Evolutionary conservation across 2,329 filamentous ascomycete genomes (phyloP).

Genomic region (Paradendryphiella salina): DNA sequence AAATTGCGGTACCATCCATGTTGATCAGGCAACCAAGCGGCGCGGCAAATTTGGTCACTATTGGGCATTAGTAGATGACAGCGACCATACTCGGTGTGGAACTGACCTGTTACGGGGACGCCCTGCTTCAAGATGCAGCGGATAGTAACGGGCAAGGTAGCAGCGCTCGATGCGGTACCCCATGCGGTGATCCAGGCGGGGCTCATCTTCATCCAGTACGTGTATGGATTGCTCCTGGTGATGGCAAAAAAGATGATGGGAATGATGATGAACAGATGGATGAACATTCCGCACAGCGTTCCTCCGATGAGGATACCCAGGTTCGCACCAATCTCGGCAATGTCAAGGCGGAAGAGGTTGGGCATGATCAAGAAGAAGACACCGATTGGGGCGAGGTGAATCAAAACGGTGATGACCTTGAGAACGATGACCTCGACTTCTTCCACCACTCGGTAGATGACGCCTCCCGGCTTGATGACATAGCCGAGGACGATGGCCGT

Average conservation of each 20-base stretch:
- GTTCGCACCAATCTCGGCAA: conserved; percentile 54
- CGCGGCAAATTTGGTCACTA: conserved; percentile 52
- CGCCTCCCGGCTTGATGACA: conserved; percentile 49
- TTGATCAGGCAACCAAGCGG: conserved; percentile 54
- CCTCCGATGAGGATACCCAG: conserved; percentile 57
- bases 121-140: conserved; percentile 47
- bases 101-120: conserved; percentile 46
- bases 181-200: conserved; percentile 60
- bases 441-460: conserved; percentile 50
- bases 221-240: conserved; percentile 54
- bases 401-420: conserved; percentile 54
- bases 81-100: background rate
- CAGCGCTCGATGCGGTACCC: conserved; percentile 59
- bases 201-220: conserved; percentile 54
- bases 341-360: conserved; percentile 56
- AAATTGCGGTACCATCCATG: conserved; percentile 54
- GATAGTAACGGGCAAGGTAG: conserved; percentile 57
- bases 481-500: conserved; percentile 54
- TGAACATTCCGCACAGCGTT: conserved; percentile 52
- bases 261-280: conserved; percentile 54
- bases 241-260: conserved; percentile 43
- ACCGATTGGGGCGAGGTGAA: conserved; percentile 56
- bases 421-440: conserved; percentile 57
- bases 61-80: background rate
- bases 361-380: conserved; percentile 60